Evolutionary conservation across 257 asterid genomes (phyloP), one percentile per base, ranked within the genome.

Genomic region (Solanum sejunctum): DNA sequence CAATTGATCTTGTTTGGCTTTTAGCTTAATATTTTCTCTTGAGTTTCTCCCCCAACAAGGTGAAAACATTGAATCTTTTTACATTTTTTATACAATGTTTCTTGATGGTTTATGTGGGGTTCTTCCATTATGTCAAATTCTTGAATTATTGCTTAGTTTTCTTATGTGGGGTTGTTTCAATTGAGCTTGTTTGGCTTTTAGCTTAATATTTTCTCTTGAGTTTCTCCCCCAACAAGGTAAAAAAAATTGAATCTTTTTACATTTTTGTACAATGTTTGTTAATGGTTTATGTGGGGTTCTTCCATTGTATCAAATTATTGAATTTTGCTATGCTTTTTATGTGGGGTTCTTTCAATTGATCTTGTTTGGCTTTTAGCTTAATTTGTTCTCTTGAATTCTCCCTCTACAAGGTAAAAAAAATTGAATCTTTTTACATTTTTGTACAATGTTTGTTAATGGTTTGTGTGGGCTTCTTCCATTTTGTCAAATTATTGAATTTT

Each of bases 141-240:
- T n/a, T 69, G 45, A 39, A 20, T 8, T 66, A 10, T 20, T 21
- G 67, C 82, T 56, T 28, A 26, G 43, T 23, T 84, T 60, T 85
- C 13, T 11, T 56, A 23, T 70, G 54, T 87, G 80, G 64, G 64
- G 51, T 26, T 56, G 45, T 82, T 84, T 75, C 36, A 75, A 75
- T 75, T 43, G 87, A 86, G 67, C 69, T 87, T 36, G 95, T 94
- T 13, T 87, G 84, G 43, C 97, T 67, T 2, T 28, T 67, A 13
- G 47, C 13, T 67, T 69, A 13, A 36, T 69, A 36, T 67, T 0
- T 1, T 67, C 13, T 69, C 7, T 69, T 8, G 51, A 39, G 12
- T 69, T 69, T 69, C 92, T 83, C 90, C 95, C 6, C 91, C 90
- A 73, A 80, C 94, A 8, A 92, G 99, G 98, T 92, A 4, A 36